Base-by-base conservation (phyloP, 2,329 filamentous ascomycete species). In the Fusarium brevicatenulatum region DNA sequence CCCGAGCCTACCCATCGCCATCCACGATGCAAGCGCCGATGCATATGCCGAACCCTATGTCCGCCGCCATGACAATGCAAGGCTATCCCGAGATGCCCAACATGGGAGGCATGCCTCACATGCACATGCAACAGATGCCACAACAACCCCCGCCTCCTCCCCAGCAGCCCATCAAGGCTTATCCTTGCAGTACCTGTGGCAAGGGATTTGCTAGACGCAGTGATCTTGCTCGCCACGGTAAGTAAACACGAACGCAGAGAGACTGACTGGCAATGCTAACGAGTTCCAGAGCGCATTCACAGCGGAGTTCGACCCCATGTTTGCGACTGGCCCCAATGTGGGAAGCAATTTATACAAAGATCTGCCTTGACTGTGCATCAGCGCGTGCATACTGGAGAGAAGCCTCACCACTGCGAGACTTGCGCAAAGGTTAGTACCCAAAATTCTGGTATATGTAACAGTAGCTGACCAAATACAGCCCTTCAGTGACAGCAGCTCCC, bases 281-380 rank as follows among this genome's bases (percentile, higher is more conserved):
- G 47, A 56, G 19, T 59, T 44, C 93, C 77, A 98, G 95, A 98
- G 84, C 94, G 96, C 50, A 99, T 99, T 75, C 96, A 99, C 83
- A 97, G 91, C 69, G 95, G 95, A 50, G 88, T 95, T 65, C 89
- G 95, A 66, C 96, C 96, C 54, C 96, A 99, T 80, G 92, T 95
- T 55, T 99, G 96, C 83, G 95, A 98, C 78, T 94, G 91, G 66
- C 92, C 92, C 44, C 91, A 90, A 59, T 99, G 96, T 81, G 93
- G 93, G 73, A 99, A 98, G 83, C 93, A 95, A 80, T 99, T 99
- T 81, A 99, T 99, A 76, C 96, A 99, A 82, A 90, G 96, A 63
- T 98, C 95, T 34, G 96, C 96, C 28, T 85, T 99, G 81, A 99
- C 96, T 1, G 96, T 99, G 12, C 96, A 98, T 82, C 92, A 93